phyloP scores from a whole-genome alignment of 352 stramenopile genomes.

The Phytopythium aichiense region DNA sequence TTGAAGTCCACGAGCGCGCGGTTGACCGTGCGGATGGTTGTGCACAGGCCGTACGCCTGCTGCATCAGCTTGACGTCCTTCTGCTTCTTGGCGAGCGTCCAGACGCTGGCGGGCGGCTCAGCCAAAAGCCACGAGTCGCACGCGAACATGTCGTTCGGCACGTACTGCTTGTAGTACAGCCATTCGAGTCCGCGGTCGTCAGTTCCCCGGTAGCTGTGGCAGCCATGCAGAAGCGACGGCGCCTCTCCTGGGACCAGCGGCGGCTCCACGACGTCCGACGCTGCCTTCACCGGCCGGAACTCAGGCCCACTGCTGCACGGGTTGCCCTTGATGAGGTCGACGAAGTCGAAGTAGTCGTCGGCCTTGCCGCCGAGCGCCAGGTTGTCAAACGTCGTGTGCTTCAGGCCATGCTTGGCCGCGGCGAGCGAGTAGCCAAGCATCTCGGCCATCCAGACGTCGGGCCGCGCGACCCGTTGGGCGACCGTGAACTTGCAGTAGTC shows the following conservation, averaged over 20 bases:
- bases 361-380: slow-evolving; percentile 46
- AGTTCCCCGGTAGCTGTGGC: slow-evolving; percentile 32
- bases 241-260: slow-evolving; percentile 43
- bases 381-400: slow-evolving; percentile 74
- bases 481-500: slow-evolving; percentile 69
- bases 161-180: slow-evolving; percentile 58
- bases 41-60: slow-evolving; percentile 76
- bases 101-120: slow-evolving; percentile 48
- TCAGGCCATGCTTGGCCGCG: slow-evolving; percentile 58
- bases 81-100: slow-evolving; percentile 49
- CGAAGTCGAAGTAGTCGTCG: slow-evolving; percentile 59
- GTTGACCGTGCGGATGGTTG: slow-evolving; percentile 71
- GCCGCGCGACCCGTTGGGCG: slow-evolving; percentile 30
- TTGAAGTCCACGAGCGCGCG: slow-evolving; percentile 64
- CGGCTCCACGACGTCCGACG: slow-evolving; percentile 1
- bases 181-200: slow-evolving; percentile 50
- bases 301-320: slow-evolving; percentile 36
- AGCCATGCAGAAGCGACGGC: slow-evolving; percentile 42
- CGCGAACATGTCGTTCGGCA: slow-evolving; percentile 68
- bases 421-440: slow-evolving; percentile 60
- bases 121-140: slow-evolving; percentile 78
- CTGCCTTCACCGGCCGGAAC: slow-evolving; percentile 13
- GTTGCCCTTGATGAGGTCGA: slow-evolving; percentile 53
- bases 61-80: slow-evolving; percentile 43
- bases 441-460: slow-evolving; percentile 39